A percentile compares a stretch with the other conserved stretches of the same genome.
phyloP scores from a whole-genome alignment of 2,329 filamentous ascomycete species.

The Epichloe hybrida region DNA sequence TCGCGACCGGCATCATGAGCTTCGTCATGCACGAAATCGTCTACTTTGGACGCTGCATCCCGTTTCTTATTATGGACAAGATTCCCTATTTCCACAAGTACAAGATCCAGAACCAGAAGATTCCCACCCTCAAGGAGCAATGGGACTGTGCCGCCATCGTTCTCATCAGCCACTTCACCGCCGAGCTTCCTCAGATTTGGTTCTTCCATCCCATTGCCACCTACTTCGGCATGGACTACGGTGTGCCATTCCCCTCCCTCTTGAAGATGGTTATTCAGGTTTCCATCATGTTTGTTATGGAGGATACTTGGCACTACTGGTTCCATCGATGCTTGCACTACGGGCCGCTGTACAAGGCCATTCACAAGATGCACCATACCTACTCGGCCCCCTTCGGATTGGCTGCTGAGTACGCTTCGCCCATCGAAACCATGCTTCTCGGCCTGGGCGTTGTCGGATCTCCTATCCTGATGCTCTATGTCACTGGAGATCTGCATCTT shows the following conservation, averaged over 20 bases:
- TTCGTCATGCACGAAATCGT: conserved; percentile 89
- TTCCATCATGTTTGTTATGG: conserved; percentile 83
- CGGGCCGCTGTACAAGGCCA: conserved; percentile 85
- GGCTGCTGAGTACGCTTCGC: conserved; percentile 93
- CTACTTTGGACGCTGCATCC: conserved; percentile 84
- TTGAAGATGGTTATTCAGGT: conserved; percentile 88
- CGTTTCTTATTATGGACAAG: conserved; percentile 84
- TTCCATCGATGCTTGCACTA: conserved; percentile 86
- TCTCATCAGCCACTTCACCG: conserved; percentile 89
- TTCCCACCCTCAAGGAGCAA: conserved; percentile 86
- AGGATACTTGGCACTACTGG: conserved; percentile 99
- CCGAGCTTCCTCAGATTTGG: conserved; percentile 97
- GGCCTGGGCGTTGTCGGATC: conserved; percentile 73
- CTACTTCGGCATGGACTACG: conserved; percentile 77
- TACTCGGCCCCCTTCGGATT: conserved; percentile 96
- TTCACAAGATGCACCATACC: conserved; percentile 98
- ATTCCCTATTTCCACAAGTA: conserved; percentile 83
- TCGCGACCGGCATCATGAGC: conserved; percentile 95
- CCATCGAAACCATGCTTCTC: conserved; percentile 91
- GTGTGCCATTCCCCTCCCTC: conserved; percentile 73
- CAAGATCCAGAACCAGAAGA: conserved; percentile 85
- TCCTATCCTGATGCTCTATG: conserved; percentile 69
- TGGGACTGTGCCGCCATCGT: conserved; percentile 90
- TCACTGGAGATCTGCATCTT: conserved; percentile 83
- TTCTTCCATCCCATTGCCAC: conserved; percentile 95